Conservation (phyloP, 139 green algal genomes). For the Chlamydomonas eustigma region DNA sequence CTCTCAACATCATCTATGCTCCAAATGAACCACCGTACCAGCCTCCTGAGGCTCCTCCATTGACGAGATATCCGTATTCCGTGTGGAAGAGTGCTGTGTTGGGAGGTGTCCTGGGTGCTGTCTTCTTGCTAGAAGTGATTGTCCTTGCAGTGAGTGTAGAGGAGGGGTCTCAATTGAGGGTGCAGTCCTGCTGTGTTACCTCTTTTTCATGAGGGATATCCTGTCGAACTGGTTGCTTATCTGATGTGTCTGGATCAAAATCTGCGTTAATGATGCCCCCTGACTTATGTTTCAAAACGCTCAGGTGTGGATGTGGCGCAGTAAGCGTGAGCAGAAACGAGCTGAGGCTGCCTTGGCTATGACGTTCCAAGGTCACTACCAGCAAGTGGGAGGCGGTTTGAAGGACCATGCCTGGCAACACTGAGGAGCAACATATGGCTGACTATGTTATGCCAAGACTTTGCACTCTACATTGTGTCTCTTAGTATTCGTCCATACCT, state of each 20-base stretch:
- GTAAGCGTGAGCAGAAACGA: background rate
- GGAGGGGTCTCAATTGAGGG: background rate
- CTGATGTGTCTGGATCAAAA: background rate
- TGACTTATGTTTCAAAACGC: background rate
- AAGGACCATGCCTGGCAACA: background rate
- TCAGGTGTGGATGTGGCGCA: slow-evolving; percentile 1
- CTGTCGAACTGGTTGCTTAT: background rate
- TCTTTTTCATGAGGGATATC: background rate
- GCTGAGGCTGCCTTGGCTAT: background rate
- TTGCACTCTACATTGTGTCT: too few species aligned
- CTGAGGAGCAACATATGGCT: background rate
- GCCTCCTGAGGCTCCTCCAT: background rate
- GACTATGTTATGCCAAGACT: too few species aligned
- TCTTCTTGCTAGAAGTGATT: background rate
- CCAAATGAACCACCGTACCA: background rate
- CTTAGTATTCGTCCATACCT: too few species aligned
- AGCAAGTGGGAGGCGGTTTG: background rate
- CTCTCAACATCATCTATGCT: background rate
- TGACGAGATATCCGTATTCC: background rate
- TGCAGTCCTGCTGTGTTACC: background rate
- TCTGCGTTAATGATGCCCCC: background rate
- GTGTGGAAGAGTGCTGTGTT: background rate
- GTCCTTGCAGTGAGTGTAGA: background rate
- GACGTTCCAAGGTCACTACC: background rate
- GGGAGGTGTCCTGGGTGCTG: background rate